These are phyloP conservation scores for Yamadazyma sp. DNA, from an alignment of 805 yeast genomes.

Conservation along the genomic window DNA sequence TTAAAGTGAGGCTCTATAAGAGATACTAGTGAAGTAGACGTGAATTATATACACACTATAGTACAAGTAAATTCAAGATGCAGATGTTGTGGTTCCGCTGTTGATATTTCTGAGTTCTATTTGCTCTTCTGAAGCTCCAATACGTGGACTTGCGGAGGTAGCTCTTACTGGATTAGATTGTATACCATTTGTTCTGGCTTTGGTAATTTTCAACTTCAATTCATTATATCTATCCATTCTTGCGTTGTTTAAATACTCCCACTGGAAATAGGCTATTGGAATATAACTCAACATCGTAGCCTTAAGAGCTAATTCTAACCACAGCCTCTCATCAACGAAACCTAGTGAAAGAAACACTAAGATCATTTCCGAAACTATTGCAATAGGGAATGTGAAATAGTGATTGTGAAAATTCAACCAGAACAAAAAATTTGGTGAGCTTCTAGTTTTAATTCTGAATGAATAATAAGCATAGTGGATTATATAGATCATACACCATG, in stretches of 20 bases:
- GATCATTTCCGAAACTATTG: constrained; percentile 32
- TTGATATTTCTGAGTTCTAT: constrained; percentile 10
- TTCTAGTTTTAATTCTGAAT: constrained; percentile 32
- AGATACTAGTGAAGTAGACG: no score
- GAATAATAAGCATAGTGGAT: constrained; percentile 34
- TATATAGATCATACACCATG: constrained; percentile 34
- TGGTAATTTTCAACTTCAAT: constrained; percentile 8
- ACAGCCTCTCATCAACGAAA: constrained; percentile 22
- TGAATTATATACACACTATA: no score
- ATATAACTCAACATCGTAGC: constrained; percentile 27
- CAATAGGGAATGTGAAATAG: constrained; percentile 32
- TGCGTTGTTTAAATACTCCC: constrained; percentile 24
- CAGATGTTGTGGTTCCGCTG: neutral
- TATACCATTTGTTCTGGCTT: neutral
- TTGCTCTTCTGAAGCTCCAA: constrained; percentile 1
- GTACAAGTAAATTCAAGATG: no score
- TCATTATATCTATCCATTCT: constrained; percentile 10
- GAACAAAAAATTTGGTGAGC: constrained; percentile 33
- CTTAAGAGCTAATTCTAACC: constrained; percentile 26
- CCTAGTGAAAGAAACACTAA: constrained; percentile 34
- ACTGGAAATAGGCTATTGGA: constrained; percentile 34
- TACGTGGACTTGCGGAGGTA: constrained; percentile 1
- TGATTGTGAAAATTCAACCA: constrained; percentile 35
- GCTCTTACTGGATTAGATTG: constrained; percentile 7
- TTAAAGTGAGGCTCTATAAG: neutral